Base-by-base conservation (phyloP, 1,139 yeast genomes). In the Suhomyces anneliseae region DNA sequence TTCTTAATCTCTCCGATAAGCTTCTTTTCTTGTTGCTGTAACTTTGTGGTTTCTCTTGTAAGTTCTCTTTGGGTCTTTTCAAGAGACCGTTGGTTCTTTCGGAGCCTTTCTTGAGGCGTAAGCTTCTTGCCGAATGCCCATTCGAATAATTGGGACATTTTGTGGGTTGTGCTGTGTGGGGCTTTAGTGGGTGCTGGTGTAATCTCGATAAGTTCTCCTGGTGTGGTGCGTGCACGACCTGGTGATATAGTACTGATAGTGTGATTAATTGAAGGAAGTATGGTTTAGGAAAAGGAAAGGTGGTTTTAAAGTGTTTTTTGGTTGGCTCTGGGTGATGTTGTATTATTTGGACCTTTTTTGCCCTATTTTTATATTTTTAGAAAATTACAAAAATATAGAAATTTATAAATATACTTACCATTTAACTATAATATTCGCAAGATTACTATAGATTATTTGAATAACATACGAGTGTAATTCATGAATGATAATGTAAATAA, bases 51-150 rank as follows among this genome's bases (percentile, higher is more conserved):
- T 66, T 93, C 99, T 50, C 99, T 74, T 38, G 89, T 89, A 45
- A 93, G 74, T 61, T 95, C 99, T 44, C 99, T 76, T 66, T 90
- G 97, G 0, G 99, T 90, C 58, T 93, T 83, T 60, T 93, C 99
- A 37, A 93, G 75, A 4, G 97, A 95, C 48, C 99, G 74, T 71
- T 93, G 99, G 68, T 93, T 95, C 82, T 87, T 90, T 56, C 97
- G 84, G 62, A 93, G 81, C 64, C 92, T 78, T 69, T 93, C 99
- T 62, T 90, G 97, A 7, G 99, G 98, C 41, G 99, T 90, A 56
- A 88, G 72, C 64, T 86, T 81, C 76, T 90, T 89, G 12, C 99
- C 99, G 69, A 93, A 93, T 27, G 90, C 90, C 98, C 98, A 93
- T 63, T 90, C 96, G 57, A 92, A 80, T 58, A 90, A 69, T 59